Conservation (phyloP, 306 rosid genomes). For the Cicer cuneatum region DNA sequence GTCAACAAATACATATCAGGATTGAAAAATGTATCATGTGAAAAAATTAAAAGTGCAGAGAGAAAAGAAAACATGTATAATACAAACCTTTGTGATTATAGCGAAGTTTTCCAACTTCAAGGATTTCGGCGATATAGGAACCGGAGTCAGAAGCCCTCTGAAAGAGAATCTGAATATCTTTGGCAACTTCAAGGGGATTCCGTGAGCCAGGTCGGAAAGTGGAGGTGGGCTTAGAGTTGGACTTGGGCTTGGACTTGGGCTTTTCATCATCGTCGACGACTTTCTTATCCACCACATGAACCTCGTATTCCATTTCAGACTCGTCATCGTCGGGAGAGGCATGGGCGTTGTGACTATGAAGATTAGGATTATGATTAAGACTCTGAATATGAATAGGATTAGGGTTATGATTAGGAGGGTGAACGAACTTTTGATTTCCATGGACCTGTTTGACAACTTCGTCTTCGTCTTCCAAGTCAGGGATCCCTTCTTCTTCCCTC, state of each 20-base stretch:
- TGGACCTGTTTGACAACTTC: conserved; percentile 88
- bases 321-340: not conserved
- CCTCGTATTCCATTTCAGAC: conserved; percentile 55
- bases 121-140: conserved; percentile 67
- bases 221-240: conserved; percentile 58
- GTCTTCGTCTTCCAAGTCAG: conserved; percentile 91
- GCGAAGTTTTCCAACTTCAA: conserved; percentile 83
- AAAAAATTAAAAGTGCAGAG: not conserved
- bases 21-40: not conserved
- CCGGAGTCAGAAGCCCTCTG: conserved; percentile 84
- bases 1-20: not conserved
- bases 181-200: conserved; percentile 70
- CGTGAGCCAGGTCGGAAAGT: conserved; percentile 63
- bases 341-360: not conserved
- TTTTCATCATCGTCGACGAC: conserved; percentile 63
- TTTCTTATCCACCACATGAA: conserved; percentile 55
- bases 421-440: conserved; percentile 63
- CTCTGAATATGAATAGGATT: not conserved
- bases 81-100: conserved; percentile 58
- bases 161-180: conserved; percentile 78
- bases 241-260: conserved; percentile 39
- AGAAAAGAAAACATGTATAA: not conserved
- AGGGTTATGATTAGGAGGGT: conserved; percentile 40
- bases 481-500: conserved; percentile 94
- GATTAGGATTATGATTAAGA: not conserved